Evolutionary conservation across 108 stramenopile genomes (phyloP).

Genomic region (Pseudonitzschia multiseries): DNA sequence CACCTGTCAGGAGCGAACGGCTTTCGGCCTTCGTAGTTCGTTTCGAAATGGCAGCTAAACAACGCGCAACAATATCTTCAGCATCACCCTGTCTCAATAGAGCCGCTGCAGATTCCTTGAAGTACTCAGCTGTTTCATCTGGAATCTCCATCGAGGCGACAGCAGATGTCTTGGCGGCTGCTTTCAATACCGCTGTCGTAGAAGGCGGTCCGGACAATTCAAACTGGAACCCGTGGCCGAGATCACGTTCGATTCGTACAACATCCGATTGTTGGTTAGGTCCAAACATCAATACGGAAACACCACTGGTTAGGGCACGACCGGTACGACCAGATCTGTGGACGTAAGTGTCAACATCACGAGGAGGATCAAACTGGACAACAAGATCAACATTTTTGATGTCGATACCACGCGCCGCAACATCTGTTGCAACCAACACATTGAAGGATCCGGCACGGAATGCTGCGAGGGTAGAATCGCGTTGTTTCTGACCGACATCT

Average conservation of each 20-base stretch:
- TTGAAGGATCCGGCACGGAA: conserved; percentile 94
- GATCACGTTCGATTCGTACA: conserved; percentile 89
- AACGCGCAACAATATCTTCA: conserved; percentile 74
- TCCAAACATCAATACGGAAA: conserved; percentile 91
- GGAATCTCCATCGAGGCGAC: conserved; percentile 71
- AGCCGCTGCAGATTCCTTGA: conserved; percentile 72
- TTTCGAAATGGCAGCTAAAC: conserved; percentile 87
- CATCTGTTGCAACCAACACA: conserved; percentile 99
- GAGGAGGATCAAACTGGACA: conserved; percentile 92
- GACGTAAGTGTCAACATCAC: conserved; percentile 93
- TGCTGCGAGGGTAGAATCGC: conserved; percentile 93
- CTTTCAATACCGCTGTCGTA: conserved; percentile 69
- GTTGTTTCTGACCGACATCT: conserved; percentile 98
- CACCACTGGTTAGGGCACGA: conserved; percentile 95
- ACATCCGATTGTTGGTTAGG: conserved; percentile 71
- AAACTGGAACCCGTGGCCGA: conserved; percentile 91
- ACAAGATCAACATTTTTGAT: conserved; percentile 97
- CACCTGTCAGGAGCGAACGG: conserved; percentile 84
- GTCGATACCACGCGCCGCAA: conserved; percentile 99
- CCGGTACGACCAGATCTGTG: conserved; percentile 98
- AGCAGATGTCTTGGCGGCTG: conserved; percentile 85
- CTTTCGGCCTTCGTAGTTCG: conserved; percentile 62
- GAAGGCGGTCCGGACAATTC: conserved; percentile 85
- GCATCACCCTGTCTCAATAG: conserved; percentile 52
- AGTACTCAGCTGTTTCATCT: conserved; percentile 75